These are phyloP conservation scores for Paecilomyces niveus DNA, from an alignment of 2,329 filamentous ascomycete species.

Conservation along the genomic window DNA sequence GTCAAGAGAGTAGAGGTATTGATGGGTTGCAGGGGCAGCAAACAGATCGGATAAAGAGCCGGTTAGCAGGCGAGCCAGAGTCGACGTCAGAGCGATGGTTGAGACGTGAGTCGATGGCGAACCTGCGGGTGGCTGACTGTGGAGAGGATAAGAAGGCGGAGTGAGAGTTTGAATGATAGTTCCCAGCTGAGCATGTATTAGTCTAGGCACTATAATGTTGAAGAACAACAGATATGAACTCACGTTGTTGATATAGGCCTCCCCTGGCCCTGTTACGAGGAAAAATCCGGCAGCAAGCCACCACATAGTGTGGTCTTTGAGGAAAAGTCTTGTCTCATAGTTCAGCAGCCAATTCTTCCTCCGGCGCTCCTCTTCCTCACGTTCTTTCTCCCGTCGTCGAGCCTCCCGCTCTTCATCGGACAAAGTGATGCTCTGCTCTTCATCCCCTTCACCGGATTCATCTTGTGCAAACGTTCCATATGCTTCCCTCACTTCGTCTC, in stretches of 20 bases:
- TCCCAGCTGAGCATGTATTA: constrained; percentile 49
- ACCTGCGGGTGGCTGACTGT: constrained; percentile 47
- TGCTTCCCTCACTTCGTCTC: constrained; percentile 36
- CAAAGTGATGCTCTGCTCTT: constrained; percentile 22
- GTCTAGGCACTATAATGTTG: not conserved
- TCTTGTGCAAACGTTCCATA: constrained; percentile 39
- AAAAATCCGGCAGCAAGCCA: constrained; percentile 85
- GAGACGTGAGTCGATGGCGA: constrained; percentile 78
- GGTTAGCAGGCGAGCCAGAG: constrained; percentile 79
- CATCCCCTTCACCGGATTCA: constrained; percentile 26
- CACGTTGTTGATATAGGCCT: constrained; percentile 92
- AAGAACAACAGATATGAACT: constrained; percentile 6
- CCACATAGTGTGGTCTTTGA: constrained; percentile 93
- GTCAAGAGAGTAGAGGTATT: constrained; percentile 45
- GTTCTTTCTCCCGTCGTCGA: constrained; percentile 33
- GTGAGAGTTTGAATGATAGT: constrained; percentile 86
- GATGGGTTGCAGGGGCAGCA: constrained; percentile 59
- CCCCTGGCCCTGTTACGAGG: constrained; percentile 87
- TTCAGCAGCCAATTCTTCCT: constrained; percentile 92
- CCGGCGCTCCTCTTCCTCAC: constrained; percentile 49
- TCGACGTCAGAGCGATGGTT: constrained; percentile 84
- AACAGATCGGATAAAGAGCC: constrained; percentile 84
- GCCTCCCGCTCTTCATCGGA: constrained; percentile 39
- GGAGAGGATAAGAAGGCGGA: constrained; percentile 49
- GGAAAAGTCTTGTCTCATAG: constrained; percentile 77